Percentiles rank a stretch among this genome's conserved stretches.
Evolutionary conservation across 1,139 yeast genomes (phyloP).

Genomic region (Blastobotrys serpentis): DNA sequence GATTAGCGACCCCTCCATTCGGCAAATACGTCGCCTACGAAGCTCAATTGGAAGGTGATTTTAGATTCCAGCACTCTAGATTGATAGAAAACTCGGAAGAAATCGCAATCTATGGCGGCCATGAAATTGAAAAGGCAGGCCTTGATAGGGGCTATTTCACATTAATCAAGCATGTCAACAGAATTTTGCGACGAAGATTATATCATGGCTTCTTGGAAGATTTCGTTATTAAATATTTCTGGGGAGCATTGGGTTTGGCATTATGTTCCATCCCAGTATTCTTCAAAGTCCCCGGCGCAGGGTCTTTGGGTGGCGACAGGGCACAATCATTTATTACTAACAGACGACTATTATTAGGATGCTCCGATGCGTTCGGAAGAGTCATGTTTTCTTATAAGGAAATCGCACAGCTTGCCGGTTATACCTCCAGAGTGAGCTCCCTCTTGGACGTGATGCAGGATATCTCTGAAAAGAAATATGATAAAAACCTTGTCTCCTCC

Average conservation of each 20-base stretch:
- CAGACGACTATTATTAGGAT: slow-evolving; percentile 77
- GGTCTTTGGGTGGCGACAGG: slow-evolving; percentile 31
- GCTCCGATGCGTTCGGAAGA: slow-evolving; percentile 86
- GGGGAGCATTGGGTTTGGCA: slow-evolving; percentile 94
- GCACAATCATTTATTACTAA: slow-evolving; percentile 76
- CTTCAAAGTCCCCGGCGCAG: slow-evolving; percentile 55
- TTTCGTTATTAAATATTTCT: slow-evolving; percentile 83
- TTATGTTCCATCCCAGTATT: slow-evolving; percentile 90
- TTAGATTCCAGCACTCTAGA: slow-evolving; percentile 79
- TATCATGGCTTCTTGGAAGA: slow-evolving; percentile 58
- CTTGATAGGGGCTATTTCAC: slow-evolving; percentile 81
- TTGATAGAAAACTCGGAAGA: slow-evolving; percentile 80
- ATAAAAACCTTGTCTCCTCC: slow-evolving; percentile 33
- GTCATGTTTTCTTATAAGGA: slow-evolving; percentile 83
- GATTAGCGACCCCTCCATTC: slow-evolving; percentile 85
- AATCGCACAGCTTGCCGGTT: slow-evolving; percentile 81
- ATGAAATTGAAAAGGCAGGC: slow-evolving; percentile 71
- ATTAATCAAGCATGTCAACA: slow-evolving; percentile 72
- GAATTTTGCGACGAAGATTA: slow-evolving; percentile 77
- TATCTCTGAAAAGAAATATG: slow-evolving; percentile 43
- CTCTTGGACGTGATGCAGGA: slow-evolving; percentile 64
- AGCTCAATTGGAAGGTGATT: slow-evolving; percentile 82
- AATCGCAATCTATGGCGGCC: slow-evolving; percentile 82
- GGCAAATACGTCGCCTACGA: slow-evolving; percentile 76
- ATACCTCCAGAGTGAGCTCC: slow-evolving; percentile 70